These are phyloP conservation scores for Chrysosporium queenslandicum DNA, from an alignment of 2,329 filamentous ascomycete genomes.

Conservation along the genomic window DNA sequence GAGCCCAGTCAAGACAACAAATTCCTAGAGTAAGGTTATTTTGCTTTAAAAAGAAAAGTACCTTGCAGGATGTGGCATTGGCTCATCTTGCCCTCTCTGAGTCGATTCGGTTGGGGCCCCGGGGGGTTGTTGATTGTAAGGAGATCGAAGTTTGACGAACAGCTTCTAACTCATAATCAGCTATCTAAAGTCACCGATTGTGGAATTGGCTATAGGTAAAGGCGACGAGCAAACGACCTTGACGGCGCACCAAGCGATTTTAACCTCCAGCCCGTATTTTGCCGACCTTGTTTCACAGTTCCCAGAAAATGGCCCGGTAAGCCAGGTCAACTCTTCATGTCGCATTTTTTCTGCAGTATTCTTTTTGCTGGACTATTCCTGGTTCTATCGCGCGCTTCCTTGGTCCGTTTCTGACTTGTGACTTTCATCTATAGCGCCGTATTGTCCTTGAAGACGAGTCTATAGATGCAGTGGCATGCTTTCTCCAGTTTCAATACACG, in stretches of 20 bases:
- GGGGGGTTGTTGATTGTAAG: too few species aligned
- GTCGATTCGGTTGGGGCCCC: not conserved
- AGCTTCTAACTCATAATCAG: conserved; percentile 17
- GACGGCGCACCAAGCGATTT: conserved; percentile 67
- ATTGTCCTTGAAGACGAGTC: conserved; percentile 60
- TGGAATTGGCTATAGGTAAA: conserved; percentile 56
- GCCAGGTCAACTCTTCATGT: not conserved
- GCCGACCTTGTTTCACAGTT: conserved; percentile 53
- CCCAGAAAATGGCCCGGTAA: conserved; percentile 50
- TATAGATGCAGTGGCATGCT: conserved; percentile 63
- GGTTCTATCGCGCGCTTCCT: not conserved
- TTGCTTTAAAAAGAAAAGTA: too few species aligned
- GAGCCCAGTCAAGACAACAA: conserved; percentile 5
- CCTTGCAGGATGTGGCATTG: not conserved
- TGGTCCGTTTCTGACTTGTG: too few species aligned
- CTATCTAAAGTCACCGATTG: conserved; percentile 59
- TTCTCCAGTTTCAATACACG: conserved; percentile 76
- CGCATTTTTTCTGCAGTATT: not conserved
- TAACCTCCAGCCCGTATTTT: conserved; percentile 67
- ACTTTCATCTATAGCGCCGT: conserved; percentile 44
- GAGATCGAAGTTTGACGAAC: not conserved
- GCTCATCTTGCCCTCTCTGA: not conserved
- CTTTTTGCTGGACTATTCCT: not conserved
- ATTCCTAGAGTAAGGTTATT: conserved; percentile 12
- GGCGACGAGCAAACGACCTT: conserved; percentile 54